These are phyloP conservation scores for Fusarium sulawesiense DNA, from an alignment of 2,329 filamentous ascomycete species.

Conservation along the genomic window DNA sequence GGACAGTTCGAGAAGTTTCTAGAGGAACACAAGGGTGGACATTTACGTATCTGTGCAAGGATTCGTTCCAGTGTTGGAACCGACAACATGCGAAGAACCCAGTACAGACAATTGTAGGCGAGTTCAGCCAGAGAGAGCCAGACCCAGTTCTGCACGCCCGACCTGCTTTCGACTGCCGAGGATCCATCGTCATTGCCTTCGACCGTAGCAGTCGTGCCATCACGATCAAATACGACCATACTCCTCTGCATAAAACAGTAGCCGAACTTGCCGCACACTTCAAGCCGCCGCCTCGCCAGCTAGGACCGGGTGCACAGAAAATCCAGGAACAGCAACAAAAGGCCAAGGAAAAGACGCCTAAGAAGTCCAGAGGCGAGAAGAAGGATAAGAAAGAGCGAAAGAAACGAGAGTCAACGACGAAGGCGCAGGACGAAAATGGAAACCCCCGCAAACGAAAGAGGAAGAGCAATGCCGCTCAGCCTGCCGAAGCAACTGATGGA, in stretches of 20 bases:
- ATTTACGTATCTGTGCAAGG: slow-evolving; percentile 65
- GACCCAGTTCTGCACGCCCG: slow-evolving; percentile 61
- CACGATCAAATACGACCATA: slow-evolving; percentile 67
- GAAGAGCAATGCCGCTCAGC: slow-evolving; percentile 42
- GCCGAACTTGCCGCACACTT: slow-evolving; percentile 61
- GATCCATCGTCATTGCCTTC: slow-evolving; percentile 62
- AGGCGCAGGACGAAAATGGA: slow-evolving; percentile 43
- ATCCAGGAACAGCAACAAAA: slow-evolving; percentile 40
- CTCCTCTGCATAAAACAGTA: slow-evolving; percentile 67
- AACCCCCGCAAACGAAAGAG: slow-evolving; percentile 47
- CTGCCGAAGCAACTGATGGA: slow-evolving; percentile 13
- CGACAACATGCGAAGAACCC: slow-evolving; percentile 58
- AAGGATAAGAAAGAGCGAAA: slow-evolving; percentile 45
- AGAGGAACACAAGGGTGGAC: slow-evolving; percentile 62
- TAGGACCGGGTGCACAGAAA: slow-evolving; percentile 45
- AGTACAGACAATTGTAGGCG: slow-evolving; percentile 57
- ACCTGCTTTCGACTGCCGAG: slow-evolving; percentile 70
- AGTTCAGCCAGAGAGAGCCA: slow-evolving; percentile 61
- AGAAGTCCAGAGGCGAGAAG: slow-evolving; percentile 47
- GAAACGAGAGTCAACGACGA: slow-evolving; percentile 34
- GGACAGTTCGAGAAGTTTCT: slow-evolving; percentile 60
- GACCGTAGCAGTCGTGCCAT: slow-evolving; percentile 60
- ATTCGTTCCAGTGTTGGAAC: slow-evolving; percentile 64
- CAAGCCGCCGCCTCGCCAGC: slow-evolving; percentile 56
- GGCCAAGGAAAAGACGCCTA: slow-evolving; percentile 43